phyloP scores from a whole-genome alignment of 2,329 filamentous ascomycete genomes.

The Cladosporium sp. region DNA sequence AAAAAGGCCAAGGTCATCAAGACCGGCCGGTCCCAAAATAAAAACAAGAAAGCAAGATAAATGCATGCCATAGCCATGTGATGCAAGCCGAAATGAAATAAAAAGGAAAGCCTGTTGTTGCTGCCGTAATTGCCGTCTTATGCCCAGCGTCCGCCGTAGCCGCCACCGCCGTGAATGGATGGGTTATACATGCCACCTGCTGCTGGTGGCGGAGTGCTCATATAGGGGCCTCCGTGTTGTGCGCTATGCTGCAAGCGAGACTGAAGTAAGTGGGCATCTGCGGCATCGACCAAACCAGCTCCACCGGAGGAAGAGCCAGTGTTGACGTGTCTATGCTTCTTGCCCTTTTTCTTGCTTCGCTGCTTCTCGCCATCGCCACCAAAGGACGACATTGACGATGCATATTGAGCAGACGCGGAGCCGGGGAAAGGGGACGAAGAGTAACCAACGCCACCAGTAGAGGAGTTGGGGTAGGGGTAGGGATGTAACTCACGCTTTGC shows the following conservation, averaged over 20 bases:
- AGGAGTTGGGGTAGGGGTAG: slow-evolving; percentile 21
- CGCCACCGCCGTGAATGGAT: slow-evolving; percentile 29
- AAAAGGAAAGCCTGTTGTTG: slow-evolving; percentile 6
- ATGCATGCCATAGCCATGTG: slow-evolving; percentile 19
- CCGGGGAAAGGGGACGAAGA: slow-evolving; percentile 3
- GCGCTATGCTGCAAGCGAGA: slow-evolving; percentile 16
- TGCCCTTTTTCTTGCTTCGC: slow-evolving; percentile 93
- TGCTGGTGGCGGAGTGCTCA: slow-evolving; percentile 6
- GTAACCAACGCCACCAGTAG: slow-evolving; percentile 7
- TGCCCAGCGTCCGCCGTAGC: slow-evolving; percentile 15
- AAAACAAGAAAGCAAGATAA: slow-evolving; percentile 15
- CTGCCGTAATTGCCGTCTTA: slow-evolving; percentile 1
- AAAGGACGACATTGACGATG: slow-evolving; percentile 18
- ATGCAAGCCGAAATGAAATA: not conserved
- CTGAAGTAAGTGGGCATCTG: slow-evolving; percentile 62
- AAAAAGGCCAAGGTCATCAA: slow-evolving; percentile 13
- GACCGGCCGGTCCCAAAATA: slow-evolving; percentile 19
- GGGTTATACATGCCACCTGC: slow-evolving; percentile 23
- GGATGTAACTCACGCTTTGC: slow-evolving; percentile 32
- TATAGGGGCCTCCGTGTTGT: slow-evolving; percentile 16
- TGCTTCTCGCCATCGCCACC: slow-evolving; percentile 49
- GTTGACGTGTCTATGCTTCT: slow-evolving; percentile 99
- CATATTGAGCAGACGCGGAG: slow-evolving; percentile 8
- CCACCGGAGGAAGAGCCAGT: slow-evolving; percentile 96
- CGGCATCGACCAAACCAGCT: slow-evolving; percentile 99